Base-by-base conservation (phyloP, 225 moss, liverwort and hornwort genomes). In the Pseudisothecium myosuroides region DNA sequence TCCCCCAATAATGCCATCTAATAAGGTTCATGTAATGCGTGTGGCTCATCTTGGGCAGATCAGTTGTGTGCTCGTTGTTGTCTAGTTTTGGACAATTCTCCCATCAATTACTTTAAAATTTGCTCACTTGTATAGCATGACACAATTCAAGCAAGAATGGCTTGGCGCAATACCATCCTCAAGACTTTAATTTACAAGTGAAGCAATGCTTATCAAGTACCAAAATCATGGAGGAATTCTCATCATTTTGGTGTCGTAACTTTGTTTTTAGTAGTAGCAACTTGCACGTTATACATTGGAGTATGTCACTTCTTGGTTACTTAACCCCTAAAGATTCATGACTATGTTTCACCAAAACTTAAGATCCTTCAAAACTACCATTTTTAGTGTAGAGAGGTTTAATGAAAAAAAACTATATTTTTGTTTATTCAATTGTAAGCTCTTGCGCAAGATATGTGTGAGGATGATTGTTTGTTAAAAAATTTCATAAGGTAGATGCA, bases 31-130 rank as follows among this genome's bases (percentile, higher is more conserved):
- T 58, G 41, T 41, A 18, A 20, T 15, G 11, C 27, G 17, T 18
- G 27, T 80, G 59, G 8, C 6, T 59, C 27, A 8, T 39, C 8
- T 12, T n/a, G 59, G 8, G 58, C 23, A 54, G 15, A 28, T 59
- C 3, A 0, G 12, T 17, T 79, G 24, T 26, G 49, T 4, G 11
- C 17, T 17, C 1, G 4, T 29, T 29, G 19, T 8, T 59, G 59
- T 59, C 20, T 29, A 41, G 29, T 39, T 59, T 59, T 8, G 29
- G 59, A 41, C 39, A 19, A 18, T 27, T 12, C 41, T 80, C 29
- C 12, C 8, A 6, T 59, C 12, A 20, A 80, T 59, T 59, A 18
- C 6, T 58, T 56, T 5, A n/a, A 59, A 58, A 23, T 39, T 18
- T n/a, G 17, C 28, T 41, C 80, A 39, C 59, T 80, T 41, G 29